Evolutionary conservation across 2,329 filamentous ascomycete genomes (phyloP).

Genomic region (Colletotrichum sp.): DNA sequence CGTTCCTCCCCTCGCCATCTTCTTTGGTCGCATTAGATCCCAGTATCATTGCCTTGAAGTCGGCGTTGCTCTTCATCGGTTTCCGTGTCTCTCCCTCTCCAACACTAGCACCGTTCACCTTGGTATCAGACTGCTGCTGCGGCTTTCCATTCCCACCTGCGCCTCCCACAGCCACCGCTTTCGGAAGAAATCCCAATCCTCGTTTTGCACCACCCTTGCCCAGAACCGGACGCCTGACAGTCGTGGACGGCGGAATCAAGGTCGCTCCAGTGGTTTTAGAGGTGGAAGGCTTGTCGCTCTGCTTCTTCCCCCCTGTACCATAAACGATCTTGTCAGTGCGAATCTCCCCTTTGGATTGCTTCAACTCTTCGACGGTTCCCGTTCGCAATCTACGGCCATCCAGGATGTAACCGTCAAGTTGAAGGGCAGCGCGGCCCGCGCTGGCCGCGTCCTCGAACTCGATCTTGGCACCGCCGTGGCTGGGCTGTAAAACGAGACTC

Average conservation of each 20-base stretch:
- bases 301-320: constrained; percentile 32
- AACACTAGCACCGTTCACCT: constrained; percentile 30
- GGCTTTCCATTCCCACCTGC: not conserved
- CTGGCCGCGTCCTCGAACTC: constrained; percentile 76
- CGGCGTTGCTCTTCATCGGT: constrained; percentile 58
- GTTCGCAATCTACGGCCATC: constrained; percentile 59
- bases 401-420: constrained; percentile 61
- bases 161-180: constrained; percentile 24
- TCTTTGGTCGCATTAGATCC: constrained; percentile 10
- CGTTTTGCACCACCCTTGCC: constrained; percentile 44
- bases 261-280: constrained; percentile 25
- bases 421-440: constrained; percentile 74
- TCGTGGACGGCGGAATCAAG: constrained; percentile 51
- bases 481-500: constrained; percentile 80
- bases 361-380: constrained; percentile 60
- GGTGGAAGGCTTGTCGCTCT: constrained; percentile 25
- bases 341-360: constrained; percentile 52
- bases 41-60: constrained; percentile 62
- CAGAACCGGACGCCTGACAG: constrained; percentile 46
- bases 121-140: constrained; percentile 13
- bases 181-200: constrained; percentile 47
- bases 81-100: constrained; percentile 25
- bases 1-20: not conserved
- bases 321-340: constrained; percentile 46
- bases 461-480: constrained; percentile 84